A percentile compares a stretch with the other conserved stretches of the same genome.
Conservation (phyloP, 2,329 filamentous ascomycete genomes). For the Dryadomyces quercivorus region DNA sequence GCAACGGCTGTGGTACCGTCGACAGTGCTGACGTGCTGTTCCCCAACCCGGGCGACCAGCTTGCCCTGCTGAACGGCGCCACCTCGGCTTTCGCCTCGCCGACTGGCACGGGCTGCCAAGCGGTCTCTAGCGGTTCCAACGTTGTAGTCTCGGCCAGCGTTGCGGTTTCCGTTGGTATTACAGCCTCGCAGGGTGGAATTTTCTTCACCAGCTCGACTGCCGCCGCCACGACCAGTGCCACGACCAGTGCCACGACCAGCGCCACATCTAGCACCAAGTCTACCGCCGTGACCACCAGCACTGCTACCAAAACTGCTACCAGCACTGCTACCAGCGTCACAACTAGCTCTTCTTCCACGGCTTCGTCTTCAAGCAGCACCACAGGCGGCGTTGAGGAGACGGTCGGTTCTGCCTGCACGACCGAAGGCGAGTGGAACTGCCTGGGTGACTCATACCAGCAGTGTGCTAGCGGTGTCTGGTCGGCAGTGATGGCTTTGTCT, state of each 20-base stretch:
- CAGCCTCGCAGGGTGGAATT: background rate
- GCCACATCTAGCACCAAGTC: constrained; percentile 4
- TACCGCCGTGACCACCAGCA: constrained; percentile 3
- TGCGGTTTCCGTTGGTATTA: constrained; percentile 4
- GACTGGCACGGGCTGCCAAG: constrained; percentile 15
- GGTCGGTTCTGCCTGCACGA: constrained; percentile 30
- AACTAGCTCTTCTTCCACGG: constrained; percentile 2
- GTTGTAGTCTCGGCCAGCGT: background rate
- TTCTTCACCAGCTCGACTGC: background rate
- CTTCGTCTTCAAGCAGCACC: background rate
- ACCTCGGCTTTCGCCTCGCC: constrained; percentile 21
- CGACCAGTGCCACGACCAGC: constrained; percentile 5
- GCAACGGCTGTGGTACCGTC: constrained; percentile 38
- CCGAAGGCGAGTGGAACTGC: constrained; percentile 39
- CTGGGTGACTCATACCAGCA: constrained; percentile 36
- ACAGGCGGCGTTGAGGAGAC: constrained; percentile 18
- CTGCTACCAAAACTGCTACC: background rate
- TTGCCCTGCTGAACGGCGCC: constrained; percentile 33
- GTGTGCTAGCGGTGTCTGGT: constrained; percentile 37
- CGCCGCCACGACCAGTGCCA: background rate
- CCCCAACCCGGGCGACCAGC: constrained; percentile 51
- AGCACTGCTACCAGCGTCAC: background rate
- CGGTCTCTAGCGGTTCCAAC: constrained; percentile 12
- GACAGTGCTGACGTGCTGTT: constrained; percentile 49
- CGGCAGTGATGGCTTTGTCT: constrained; percentile 26